A percentile compares a stretch with the other conserved stretches of the same genome.
These are phyloP conservation scores for Lentinula detonsa DNA, from an alignment of 768 basidiomycete genomes.

Conservation along the genomic window DNA sequence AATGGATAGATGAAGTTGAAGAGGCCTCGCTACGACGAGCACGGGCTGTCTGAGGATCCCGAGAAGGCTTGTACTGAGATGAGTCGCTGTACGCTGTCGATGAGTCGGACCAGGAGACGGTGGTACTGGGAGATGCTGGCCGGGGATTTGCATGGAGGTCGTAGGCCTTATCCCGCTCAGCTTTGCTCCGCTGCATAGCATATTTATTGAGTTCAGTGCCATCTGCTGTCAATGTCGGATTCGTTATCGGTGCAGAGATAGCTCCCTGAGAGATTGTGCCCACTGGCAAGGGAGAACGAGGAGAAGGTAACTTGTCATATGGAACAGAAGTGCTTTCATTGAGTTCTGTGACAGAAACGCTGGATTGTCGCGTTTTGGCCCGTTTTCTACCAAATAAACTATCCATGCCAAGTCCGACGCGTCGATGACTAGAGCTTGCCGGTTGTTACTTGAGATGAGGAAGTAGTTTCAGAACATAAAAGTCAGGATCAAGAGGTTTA, in stretches of 20 bases:
- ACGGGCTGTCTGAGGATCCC: constrained; percentile 32
- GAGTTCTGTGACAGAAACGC: constrained; percentile 52
- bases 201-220: constrained; percentile 70
- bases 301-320: constrained; percentile 61
- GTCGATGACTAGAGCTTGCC: not conserved
- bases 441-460: not conserved
- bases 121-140: constrained; percentile 45
- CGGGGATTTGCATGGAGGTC: constrained; percentile 28
- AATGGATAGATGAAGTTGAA: constrained; percentile 31
- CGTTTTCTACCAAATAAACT: constrained; percentile 63
- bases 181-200: constrained; percentile 40
- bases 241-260: constrained; percentile 76
- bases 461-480: not conserved
- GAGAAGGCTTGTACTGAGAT: constrained; percentile 22
- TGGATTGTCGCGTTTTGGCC: constrained; percentile 54
- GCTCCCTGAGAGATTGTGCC: constrained; percentile 46
- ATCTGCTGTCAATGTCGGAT: constrained; percentile 66
- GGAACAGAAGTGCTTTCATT: constrained; percentile 57
- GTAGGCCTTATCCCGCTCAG: constrained; percentile 52
- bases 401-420: constrained; percentile 39
- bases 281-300: constrained; percentile 55
- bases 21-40: constrained; percentile 53
- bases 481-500: not conserved
- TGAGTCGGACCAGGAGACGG: constrained; percentile 39
- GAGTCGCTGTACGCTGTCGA: constrained; percentile 54